Conservation (phyloP, 2,329 filamentous ascomycete species). For the Penicillium sp. region DNA sequence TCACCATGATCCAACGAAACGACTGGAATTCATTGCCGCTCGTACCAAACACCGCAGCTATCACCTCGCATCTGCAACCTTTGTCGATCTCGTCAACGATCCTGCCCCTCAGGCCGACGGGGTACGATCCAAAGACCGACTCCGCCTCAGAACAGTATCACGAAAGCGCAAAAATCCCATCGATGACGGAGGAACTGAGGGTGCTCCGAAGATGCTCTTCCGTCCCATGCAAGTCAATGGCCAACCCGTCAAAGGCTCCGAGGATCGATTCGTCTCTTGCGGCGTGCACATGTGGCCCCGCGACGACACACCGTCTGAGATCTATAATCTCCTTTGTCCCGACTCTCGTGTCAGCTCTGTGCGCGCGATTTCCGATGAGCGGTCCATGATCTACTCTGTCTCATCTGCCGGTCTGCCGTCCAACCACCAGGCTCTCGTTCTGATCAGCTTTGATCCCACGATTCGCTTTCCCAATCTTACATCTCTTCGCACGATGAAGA, state of each 20-base stretch:
- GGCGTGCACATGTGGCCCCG: conserved; percentile 44
- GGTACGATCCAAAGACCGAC: conserved; percentile 35
- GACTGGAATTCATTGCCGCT: conserved; percentile 44
- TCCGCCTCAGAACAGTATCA: conserved; percentile 43
- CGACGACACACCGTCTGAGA: conserved; percentile 36
- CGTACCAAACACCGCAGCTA: conserved; percentile 46
- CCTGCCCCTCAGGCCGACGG: conserved; percentile 25
- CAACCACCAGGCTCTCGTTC: conserved; percentile 33
- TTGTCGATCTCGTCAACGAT: conserved; percentile 46
- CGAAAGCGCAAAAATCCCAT: conserved; percentile 42
- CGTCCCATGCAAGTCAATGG: conserved; percentile 27
- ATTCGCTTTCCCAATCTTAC: conserved; percentile 26
- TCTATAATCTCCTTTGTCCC: conserved; percentile 42
- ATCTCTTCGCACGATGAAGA: conserved; percentile 6
- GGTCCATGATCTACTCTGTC: conserved; percentile 42
- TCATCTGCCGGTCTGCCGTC: conserved; percentile 23
- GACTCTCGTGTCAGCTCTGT: conserved; percentile 32
- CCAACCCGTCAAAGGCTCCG: conserved; percentile 31
- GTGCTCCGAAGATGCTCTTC: conserved; percentile 26
- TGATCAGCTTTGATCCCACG: conserved; percentile 42
- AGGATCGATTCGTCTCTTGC: conserved; percentile 40
- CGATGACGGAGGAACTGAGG: conserved; percentile 31
- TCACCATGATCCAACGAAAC: conserved; percentile 15
- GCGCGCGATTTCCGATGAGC: conserved; percentile 38
- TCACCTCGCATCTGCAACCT: conserved; percentile 40